Conservation (phyloP, 257 asterid species). For the Ehretia macrophylla region DNA sequence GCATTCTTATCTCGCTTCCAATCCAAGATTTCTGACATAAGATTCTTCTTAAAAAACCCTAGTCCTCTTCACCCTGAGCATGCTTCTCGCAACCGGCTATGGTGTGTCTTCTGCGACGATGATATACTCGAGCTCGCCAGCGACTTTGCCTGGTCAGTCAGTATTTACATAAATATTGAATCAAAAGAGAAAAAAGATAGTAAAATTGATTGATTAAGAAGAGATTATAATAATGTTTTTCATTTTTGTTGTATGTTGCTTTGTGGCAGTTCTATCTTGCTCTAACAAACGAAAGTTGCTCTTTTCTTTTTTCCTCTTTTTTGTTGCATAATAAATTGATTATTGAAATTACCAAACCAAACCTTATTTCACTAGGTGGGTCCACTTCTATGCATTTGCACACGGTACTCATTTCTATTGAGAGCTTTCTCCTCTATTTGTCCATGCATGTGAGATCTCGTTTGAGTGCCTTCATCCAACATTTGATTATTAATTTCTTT, state of each 20-base stretch:
- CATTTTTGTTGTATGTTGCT: not conserved
- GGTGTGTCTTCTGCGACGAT: conserved; percentile 73
- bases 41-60: conserved; percentile 55
- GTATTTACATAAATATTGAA: conserved; percentile 1
- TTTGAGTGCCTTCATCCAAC: not conserved
- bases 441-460: no score
- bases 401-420: no score
- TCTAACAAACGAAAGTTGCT: no score
- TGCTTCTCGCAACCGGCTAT: conserved; percentile 50
- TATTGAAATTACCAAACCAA: no score
- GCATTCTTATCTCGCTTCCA: conserved; percentile 64
- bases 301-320: no score
- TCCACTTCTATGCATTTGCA: no score
- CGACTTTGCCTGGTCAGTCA: conserved; percentile 64
- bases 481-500: not conserved
- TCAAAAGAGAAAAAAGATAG: no score
- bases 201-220: not conserved
- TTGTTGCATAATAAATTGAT: not conserved
- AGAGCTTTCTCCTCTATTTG: no score
- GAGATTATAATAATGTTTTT: not conserved
- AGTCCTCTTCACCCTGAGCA: conserved; percentile 45
- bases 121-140: conserved; percentile 55
- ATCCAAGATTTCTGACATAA: conserved; percentile 53
- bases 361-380: no score
- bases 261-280: not conserved